phyloP scores from a whole-genome alignment of 208 protist genomes.

The Tritrichomonas musculus region DNA sequence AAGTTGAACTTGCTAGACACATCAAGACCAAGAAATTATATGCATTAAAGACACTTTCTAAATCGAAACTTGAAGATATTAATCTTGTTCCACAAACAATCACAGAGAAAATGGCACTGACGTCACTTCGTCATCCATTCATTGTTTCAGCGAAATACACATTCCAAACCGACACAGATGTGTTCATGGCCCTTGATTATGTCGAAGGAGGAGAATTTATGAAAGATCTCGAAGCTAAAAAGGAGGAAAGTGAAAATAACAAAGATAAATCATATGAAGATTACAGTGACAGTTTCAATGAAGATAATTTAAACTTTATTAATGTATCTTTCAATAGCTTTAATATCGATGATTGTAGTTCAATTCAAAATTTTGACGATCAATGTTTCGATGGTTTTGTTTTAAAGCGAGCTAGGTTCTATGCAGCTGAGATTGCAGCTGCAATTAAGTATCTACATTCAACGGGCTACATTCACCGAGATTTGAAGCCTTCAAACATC shows the following conservation, averaged over 20 bases:
- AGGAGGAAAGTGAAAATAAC: too few relatives aligned
- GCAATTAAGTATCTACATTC: slow-evolving; percentile 56
- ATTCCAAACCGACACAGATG: slow-evolving; percentile 48
- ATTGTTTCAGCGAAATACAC: slow-evolving; percentile 43
- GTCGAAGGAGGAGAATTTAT: slow-evolving; percentile 59
- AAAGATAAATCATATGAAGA: too few relatives aligned
- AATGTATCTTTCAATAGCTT: too few relatives aligned
- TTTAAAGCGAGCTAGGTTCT: slow-evolving; percentile 40
- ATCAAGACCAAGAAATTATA: not conserved
- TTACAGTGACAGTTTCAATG: too few relatives aligned
- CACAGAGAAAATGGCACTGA: not conserved
- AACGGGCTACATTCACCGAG: slow-evolving; percentile 56
- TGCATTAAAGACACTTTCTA: not conserved
- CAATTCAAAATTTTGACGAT: too few relatives aligned
- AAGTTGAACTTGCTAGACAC: slow-evolving; percentile 3
- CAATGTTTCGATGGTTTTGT: slow-evolving; percentile 36
- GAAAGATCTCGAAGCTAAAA: not conserved
- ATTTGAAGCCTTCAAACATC: slow-evolving; percentile 68
- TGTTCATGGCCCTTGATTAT: slow-evolving; percentile 61
- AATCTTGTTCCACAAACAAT: slow-evolving; percentile 7
- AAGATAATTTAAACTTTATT: too few relatives aligned
- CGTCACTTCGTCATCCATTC: slow-evolving; percentile 38
- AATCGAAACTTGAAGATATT: not conserved
- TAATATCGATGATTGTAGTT: too few relatives aligned
- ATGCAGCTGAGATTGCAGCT: slow-evolving; percentile 45